These are phyloP conservation scores for Lactifluus echinatus DNA, from an alignment of 768 basidiomycete species.

Conservation along the genomic window DNA sequence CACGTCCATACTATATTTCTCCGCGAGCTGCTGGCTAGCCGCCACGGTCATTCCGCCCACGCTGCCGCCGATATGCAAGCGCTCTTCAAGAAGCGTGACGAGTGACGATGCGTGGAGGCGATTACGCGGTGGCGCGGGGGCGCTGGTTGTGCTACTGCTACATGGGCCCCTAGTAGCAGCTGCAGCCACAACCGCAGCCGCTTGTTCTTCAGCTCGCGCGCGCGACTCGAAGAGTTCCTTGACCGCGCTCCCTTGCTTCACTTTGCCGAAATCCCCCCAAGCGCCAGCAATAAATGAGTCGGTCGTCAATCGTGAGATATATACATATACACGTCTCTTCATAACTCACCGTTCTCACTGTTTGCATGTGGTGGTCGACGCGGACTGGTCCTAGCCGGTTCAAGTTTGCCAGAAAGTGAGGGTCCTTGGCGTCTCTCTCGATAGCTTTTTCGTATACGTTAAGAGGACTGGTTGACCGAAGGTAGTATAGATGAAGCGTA, in stretches of 20 bases:
- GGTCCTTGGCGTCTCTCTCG: conserved; percentile 54
- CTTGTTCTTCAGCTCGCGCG: conserved; percentile 46
- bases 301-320: too few species aligned
- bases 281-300: too few species aligned
- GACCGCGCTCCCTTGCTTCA: conserved; percentile 18
- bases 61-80: conserved; percentile 31
- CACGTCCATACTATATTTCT: conserved; percentile 46
- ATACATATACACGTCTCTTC: too few species aligned
- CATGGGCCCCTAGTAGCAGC: too few species aligned
- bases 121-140: conserved; percentile 34
- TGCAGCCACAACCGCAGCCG: conserved; percentile 30
- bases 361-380: conserved; percentile 57
- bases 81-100: conserved; percentile 51
- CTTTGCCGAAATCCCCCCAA: conserved; percentile 22
- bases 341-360: conserved; percentile 39
- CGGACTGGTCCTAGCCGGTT: conserved; percentile 55
- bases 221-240: conserved; percentile 47
- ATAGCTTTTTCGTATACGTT: not conserved
- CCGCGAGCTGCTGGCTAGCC: conserved; percentile 36
- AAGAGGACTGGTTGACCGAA: too few species aligned
- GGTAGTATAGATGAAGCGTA: not conserved
- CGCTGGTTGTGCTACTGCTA: not conserved
- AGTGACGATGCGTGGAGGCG: conserved; percentile 46
- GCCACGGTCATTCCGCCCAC: too few species aligned
- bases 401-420: conserved; percentile 61